phyloP scores from a whole-genome alignment of 2,329 filamentous ascomycete species.

The Neoascochyta sp. region DNA sequence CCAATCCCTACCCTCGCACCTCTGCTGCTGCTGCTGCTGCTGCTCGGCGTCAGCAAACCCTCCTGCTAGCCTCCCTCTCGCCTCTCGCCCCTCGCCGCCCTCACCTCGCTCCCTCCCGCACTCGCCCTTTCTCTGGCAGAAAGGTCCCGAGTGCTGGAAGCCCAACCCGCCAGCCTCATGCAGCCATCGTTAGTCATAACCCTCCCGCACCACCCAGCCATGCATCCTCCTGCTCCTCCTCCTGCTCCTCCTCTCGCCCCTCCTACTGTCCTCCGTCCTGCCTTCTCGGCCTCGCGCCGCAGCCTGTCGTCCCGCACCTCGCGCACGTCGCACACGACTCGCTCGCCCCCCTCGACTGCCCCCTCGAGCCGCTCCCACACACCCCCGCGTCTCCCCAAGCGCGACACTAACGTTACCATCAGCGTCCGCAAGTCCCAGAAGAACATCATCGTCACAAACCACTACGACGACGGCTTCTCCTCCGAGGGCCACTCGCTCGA shows the following conservation, averaged over 20 bases:
- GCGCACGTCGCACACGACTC: conserved; percentile 21
- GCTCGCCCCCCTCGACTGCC: conserved; percentile 18
- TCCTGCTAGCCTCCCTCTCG: too few relatives aligned
- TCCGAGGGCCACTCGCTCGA: conserved; percentile 36
- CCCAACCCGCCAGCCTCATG: conserved; percentile 38
- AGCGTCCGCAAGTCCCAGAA: conserved; percentile 31
- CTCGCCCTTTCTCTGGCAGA: conserved; percentile 42
- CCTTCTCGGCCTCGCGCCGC: conserved; percentile 29
- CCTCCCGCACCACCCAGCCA: conserved; percentile 29
- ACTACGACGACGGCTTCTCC: conserved; percentile 26
- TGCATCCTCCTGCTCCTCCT: conserved; percentile 5
- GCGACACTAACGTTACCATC: conserved; percentile 39
- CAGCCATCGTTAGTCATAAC: conserved; percentile 44
- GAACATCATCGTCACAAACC: conserved; percentile 38
- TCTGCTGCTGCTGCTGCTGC: too few relatives aligned
- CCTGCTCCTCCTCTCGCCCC: conserved; percentile 6
- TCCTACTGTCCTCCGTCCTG: conserved; percentile 1
- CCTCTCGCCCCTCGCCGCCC: conserved; percentile 24
- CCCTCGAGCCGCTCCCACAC: conserved; percentile 31
- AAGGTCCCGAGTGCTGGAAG: conserved; percentile 35
- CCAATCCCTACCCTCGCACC: too few relatives aligned
- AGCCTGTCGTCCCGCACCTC: conserved; percentile 24
- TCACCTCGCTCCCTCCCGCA: conserved; percentile 20
- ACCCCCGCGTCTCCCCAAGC: conserved; percentile 24
- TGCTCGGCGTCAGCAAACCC: too few relatives aligned